These are phyloP conservation scores for Kalmusia sp. DNA, from an alignment of 2,329 filamentous ascomycete species.

Conservation along the genomic window DNA sequence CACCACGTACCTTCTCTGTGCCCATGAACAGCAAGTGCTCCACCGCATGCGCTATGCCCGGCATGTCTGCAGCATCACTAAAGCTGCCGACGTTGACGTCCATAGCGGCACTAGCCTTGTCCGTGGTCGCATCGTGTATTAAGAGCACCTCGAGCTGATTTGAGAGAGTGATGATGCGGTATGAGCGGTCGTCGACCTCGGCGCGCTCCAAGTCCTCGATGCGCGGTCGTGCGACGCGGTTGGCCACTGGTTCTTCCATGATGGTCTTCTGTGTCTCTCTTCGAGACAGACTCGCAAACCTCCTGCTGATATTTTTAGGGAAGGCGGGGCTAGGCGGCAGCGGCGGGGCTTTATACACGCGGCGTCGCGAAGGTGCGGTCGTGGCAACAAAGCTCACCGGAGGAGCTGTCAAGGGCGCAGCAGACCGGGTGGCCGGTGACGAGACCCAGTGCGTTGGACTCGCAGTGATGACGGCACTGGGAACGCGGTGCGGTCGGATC, in stretches of 20 bases:
- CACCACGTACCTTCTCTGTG: conserved; percentile 76
- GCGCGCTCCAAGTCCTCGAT: conserved; percentile 80
- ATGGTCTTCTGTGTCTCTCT: conserved; percentile 18
- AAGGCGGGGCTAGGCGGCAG: conserved; percentile 19
- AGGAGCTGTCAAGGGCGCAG: conserved; percentile 21
- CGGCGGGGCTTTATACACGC: conserved; percentile 24
- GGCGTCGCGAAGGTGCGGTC: conserved; percentile 28
- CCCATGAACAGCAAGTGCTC: conserved; percentile 99
- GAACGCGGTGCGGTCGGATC: conserved; percentile 20
- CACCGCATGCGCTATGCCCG: conserved; percentile 93
- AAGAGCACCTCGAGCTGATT: conserved; percentile 91
- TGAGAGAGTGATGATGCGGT: conserved; percentile 82
- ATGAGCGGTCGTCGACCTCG: conserved; percentile 82
- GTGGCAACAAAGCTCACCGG: conserved; percentile 24
- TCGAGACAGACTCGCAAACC: conserved; percentile 16
- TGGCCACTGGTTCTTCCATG: conserved; percentile 40
- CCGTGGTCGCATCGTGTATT: conserved; percentile 92
- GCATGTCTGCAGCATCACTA: conserved; percentile 88
- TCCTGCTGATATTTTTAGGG: conserved; percentile 13
- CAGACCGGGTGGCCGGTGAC: conserved; percentile 15
- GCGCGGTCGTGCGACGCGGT: conserved; percentile 36
- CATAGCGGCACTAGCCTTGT: conserved; percentile 94
- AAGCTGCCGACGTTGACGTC: conserved; percentile 97
- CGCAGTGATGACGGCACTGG: neutral
- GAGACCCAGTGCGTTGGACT: conserved; percentile 15